Evolutionary conservation across 2,329 filamentous ascomycete species (phyloP), one percentile per base, ranked within the genome.

Genomic region (Fusarium nelsonii): DNA sequence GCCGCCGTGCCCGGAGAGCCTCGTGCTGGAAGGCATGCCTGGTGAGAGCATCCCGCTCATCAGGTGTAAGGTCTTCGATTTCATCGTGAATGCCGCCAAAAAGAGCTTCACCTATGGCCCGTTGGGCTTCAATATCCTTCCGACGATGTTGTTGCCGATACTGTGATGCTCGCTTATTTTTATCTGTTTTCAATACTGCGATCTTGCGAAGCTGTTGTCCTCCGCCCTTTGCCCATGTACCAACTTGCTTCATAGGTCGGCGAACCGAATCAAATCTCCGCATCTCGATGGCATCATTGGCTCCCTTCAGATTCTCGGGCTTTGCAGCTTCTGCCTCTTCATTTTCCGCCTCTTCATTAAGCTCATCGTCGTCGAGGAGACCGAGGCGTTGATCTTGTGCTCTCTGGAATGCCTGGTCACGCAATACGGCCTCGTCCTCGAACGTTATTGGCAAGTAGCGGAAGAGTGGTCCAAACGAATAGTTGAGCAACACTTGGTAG

Each of bases 361-460:
- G 79, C 4, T 85, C 83, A 4, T 87, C 84, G 12, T 87, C 84
- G 0, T 86, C 81, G 1, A 83, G 66, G 8, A 92, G 78, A 0
- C 90, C 90, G 58, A 94, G 87, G 10, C 91, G 90, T 23, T 84
- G 84, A 59, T 90, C 89, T 76, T 97, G 93, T 5, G 90, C 91
- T 46, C 91, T 85, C 72, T 93, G 91, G 76, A 98, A 99, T 39
- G 92, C 92, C 74, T 95, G 89, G 71, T 99, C 96, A 8, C 95
- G 90, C n/a, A 92, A 83, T 1, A 96, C 92, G 4, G 96, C 96
- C 76, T 97, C 95, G 68, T 98, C 96, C 78, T 99, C 96, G 57
- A 98, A 89, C 0, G 95, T 98, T 68, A 98, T 97, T 0, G 96
- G 96, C 5, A 99, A 83, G 74, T 97, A 97, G 39, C 91, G 88